phyloP scores from a whole-genome alignment of 208 protist genomes.

The Wallacemonas sp. region DNA sequence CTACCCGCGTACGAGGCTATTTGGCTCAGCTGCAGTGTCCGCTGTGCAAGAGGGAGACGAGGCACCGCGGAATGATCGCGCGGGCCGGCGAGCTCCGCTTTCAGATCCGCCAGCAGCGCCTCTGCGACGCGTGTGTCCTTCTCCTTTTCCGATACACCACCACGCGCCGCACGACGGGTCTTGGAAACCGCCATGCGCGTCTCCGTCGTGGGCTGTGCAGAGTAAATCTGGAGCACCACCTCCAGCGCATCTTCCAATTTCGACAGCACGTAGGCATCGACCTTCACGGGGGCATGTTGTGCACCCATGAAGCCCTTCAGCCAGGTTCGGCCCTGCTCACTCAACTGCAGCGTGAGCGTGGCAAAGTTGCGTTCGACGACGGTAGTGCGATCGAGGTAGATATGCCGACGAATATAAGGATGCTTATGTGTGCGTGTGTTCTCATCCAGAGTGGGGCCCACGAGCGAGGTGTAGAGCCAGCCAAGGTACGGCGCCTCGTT shows the following conservation, averaged over 20 bases:
- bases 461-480: background rate
- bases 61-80: background rate
- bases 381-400: slow-evolving; percentile 24
- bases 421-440: background rate
- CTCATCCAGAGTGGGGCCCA: background rate
- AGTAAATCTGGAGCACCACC: background rate
- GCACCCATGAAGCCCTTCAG: too few species aligned
- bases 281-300: too few species aligned
- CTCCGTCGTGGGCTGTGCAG: background rate
- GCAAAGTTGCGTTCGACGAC: slow-evolving; percentile 34
- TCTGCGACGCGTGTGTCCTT: slow-evolving; percentile 17
- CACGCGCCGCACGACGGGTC: background rate
- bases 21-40: slow-evolving; percentile 10
- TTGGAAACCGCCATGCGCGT: background rate
- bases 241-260: background rate
- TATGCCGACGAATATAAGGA: slow-evolving; percentile 23
- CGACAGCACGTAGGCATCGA: background rate
- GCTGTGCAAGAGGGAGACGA: slow-evolving; percentile 13
- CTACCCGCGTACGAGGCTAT: slow-evolving; percentile 27
- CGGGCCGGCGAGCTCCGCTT: background rate
- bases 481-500: slow-evolving; percentile 26
- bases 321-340: background rate
- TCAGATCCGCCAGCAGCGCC: slow-evolving; percentile 11
- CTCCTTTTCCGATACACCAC: too few species aligned
- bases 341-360: slow-evolving; percentile 21